These are phyloP conservation scores for Delonix regia DNA, from an alignment of 306 rosid genomes.

Conservation along the genomic window DNA sequence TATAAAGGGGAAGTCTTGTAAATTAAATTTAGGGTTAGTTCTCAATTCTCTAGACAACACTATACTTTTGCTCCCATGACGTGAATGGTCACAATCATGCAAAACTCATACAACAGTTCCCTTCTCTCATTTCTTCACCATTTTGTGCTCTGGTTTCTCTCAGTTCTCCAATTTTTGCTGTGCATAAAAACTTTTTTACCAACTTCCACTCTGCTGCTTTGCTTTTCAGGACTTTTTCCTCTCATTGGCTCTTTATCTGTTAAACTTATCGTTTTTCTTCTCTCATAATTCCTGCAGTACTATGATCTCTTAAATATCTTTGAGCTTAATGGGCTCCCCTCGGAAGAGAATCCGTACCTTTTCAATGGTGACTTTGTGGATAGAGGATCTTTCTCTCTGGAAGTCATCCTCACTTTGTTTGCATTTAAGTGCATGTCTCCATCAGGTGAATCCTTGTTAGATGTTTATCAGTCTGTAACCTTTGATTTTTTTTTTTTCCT, in stretches of 20 bases:
- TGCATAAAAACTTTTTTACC: neutral
- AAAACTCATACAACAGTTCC: neutral
- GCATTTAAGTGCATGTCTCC: slow-evolving; percentile 99
- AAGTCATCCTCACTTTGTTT: slow-evolving; percentile 94
- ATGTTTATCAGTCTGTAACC: slow-evolving; percentile 5
- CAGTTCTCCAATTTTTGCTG: neutral
- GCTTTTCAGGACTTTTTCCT: neutral
- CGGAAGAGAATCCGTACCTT: slow-evolving; percentile 98
- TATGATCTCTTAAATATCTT: slow-evolving; percentile 93
- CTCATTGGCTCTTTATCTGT: neutral
- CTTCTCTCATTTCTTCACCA: neutral
- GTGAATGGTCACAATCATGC: neutral
- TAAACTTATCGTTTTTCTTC: neutral
- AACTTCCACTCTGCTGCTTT: neutral
- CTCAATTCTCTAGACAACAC: neutral
- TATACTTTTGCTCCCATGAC: neutral
- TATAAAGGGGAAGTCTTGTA: neutral
- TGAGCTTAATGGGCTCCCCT: slow-evolving; percentile 99
- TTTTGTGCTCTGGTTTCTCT: neutral
- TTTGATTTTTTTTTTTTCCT: slow-evolving; percentile 25
- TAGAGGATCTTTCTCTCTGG: slow-evolving; percentile 97
- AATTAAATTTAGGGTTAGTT: neutral
- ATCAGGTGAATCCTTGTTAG: slow-evolving; percentile 62
- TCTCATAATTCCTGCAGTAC: slow-evolving; percentile 64
- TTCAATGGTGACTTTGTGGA: slow-evolving; percentile 99